phyloP scores from a whole-genome alignment of 768 basidiomycete genomes.

The Lactarius hengduanensis region DNA sequence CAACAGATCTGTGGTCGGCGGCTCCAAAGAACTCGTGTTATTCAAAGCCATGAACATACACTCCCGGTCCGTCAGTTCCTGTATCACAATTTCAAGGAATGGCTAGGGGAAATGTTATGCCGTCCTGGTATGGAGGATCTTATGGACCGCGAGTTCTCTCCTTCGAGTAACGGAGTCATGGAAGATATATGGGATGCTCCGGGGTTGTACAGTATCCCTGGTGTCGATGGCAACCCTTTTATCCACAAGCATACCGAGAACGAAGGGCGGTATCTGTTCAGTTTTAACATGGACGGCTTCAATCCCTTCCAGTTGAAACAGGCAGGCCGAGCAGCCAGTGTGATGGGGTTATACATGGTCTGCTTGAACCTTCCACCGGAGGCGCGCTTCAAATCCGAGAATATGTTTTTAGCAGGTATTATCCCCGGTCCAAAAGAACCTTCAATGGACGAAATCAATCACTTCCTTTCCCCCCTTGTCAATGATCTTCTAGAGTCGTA shows the following conservation, averaged over 20 bases:
- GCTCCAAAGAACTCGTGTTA: slow-evolving; percentile 1
- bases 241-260: neutral
- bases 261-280: slow-evolving; percentile 35
- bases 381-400: slow-evolving; percentile 39
- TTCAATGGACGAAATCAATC: slow-evolving; percentile 37
- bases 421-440: slow-evolving; percentile 45
- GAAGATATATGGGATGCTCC: slow-evolving; percentile 20
- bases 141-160: neutral
- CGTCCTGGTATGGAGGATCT: slow-evolving; percentile 16
- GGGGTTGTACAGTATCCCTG: neutral
- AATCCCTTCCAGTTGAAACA: slow-evolving; percentile 38
- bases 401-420: slow-evolving; percentile 44
- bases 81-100: slow-evolving; percentile 21
- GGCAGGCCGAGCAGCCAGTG: slow-evolving; percentile 32
- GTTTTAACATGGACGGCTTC: slow-evolving; percentile 39
- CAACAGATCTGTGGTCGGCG: neutral
- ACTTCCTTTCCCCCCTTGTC: slow-evolving; percentile 40
- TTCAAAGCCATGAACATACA: neutral
- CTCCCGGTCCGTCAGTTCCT: slow-evolving; percentile 5
- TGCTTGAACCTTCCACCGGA: slow-evolving; percentile 41
- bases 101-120: slow-evolving; percentile 11
- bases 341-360: slow-evolving; percentile 36
- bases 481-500: slow-evolving; percentile 40
- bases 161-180: neutral
- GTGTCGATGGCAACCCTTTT: slow-evolving; percentile 14